phyloP scores from a whole-genome alignment of 2,329 filamentous ascomycete species.

The Peltaster fructicola region DNA sequence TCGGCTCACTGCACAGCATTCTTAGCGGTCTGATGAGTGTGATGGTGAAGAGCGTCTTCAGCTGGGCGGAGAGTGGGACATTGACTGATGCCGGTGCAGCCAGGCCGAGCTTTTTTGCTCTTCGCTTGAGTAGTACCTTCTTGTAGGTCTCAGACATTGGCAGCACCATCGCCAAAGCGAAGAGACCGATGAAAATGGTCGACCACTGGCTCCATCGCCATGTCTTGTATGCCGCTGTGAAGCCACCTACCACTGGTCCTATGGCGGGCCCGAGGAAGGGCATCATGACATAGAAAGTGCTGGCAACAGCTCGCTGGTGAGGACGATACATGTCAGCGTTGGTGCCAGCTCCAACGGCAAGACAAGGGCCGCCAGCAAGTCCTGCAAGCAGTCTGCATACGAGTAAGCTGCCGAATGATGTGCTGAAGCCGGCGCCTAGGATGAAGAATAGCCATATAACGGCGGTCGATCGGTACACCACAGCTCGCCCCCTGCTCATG shows the following conservation, averaged over 20 bases:
- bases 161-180: constrained; percentile 21
- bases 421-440: constrained; percentile 27
- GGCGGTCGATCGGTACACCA: constrained; percentile 53
- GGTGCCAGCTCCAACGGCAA: constrained; percentile 26
- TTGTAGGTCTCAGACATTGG: constrained; percentile 40
- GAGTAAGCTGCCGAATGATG: constrained; percentile 51
- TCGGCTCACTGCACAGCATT: constrained; percentile 21
- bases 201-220: constrained; percentile 29
- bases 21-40: constrained; percentile 17
- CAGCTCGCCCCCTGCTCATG: constrained; percentile 47
- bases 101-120: constrained; percentile 18
- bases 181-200: constrained; percentile 23
- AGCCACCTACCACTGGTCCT: constrained; percentile 27
- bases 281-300: constrained; percentile 22
- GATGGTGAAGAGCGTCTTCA: constrained; percentile 16
- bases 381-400: constrained; percentile 41
- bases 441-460: constrained; percentile 40
- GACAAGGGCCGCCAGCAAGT: constrained; percentile 16
- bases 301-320: constrained; percentile 17
- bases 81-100: constrained; percentile 8
- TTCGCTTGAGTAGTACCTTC: constrained; percentile 25
- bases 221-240: constrained; percentile 22
- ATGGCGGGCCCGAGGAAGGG: constrained; percentile 11
- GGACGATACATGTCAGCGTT: constrained; percentile 23
- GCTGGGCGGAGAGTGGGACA: constrained; percentile 12